Base-by-base conservation (phyloP, 2,329 filamentous ascomycete genomes). In the Fusarium pseudoanthophilum region DNA sequence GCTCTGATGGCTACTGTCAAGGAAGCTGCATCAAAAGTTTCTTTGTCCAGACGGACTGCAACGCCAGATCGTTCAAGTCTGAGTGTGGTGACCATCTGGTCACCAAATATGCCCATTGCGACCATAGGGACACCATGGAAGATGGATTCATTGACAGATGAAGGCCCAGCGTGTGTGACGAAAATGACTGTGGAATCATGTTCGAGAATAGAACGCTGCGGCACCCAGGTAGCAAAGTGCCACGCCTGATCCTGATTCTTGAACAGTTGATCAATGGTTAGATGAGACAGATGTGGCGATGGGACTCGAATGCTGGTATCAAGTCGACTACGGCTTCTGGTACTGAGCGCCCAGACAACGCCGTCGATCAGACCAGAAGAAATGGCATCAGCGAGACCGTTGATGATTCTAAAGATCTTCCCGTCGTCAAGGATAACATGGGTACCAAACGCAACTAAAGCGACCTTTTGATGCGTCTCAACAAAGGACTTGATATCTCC, bases 101-200 rank as follows among this genome's bases (percentile, higher is more conserved):
- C 59, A 13, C 59, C 59, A 6, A 62, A 62, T 26, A 62, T 57
- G 1, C 59, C 59, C 49, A 62, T 62, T 5, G 59, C 49, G 32
- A 62, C 24, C 59, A 46, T 62, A 24, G 59, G 59, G 5, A 62
- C 49, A 32, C 59, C 59, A 18, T 62, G 59, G 6, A 62, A 62
- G 30, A 62, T 62, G 13, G 49, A 56, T 13, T 62, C 59, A 32
- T 62, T 62, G 6, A 62, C 59, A 20, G 59, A 62, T 30, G 59
- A 57, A 11, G 59, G 49, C 6, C 49, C 59, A 32, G 49, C 24
- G 26, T 62, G 59, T 21, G 59, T 62, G 20, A 62, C 16, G 11
- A 62, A 62, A 6, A 62, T 56, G 39, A 32, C 26, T 30, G 59
- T 56, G 2, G 49, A 62, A 5, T 21, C 26, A 45, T 57, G 49